phyloP scores from a whole-genome alignment of 257 asterid species.

The Marsdenia floribunda region DNA sequence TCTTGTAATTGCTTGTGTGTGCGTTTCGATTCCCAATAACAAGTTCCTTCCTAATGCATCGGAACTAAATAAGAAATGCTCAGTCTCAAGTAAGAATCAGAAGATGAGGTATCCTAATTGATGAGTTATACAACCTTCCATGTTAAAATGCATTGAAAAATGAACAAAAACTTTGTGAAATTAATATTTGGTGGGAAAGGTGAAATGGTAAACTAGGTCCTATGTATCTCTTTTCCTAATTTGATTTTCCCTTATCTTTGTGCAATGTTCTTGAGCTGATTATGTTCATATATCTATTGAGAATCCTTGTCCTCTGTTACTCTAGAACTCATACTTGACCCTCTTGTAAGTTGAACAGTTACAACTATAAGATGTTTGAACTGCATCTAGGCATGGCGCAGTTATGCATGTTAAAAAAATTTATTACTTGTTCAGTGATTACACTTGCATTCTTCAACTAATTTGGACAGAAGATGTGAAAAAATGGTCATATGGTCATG shows the following conservation, averaged over 20 bases:
- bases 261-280: not conserved
- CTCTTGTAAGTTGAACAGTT: not conserved
- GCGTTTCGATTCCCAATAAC: too few relatives aligned
- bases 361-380: not conserved
- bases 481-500: too few relatives aligned
- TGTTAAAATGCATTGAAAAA: not conserved
- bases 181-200: not conserved
- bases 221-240: not conserved
- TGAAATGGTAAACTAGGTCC: not conserved
- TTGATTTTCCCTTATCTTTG: not conserved
- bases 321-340: not conserved
- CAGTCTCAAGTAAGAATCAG: not conserved
- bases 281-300: not conserved
- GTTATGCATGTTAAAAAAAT: not conserved
- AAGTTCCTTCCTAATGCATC: not conserved
- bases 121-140: not conserved
- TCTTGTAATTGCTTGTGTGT: too few relatives aligned
- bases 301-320: not conserved
- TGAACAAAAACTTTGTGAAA: not conserved
- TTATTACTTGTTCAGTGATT: not conserved
- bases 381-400: not conserved
- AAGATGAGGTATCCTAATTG: not conserved
- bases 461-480: too few relatives aligned
- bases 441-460: not conserved
- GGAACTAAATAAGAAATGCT: not conserved